Conservation (phyloP, 202 grass and related monocot genomes). For the Digitaria exilis region DNA sequence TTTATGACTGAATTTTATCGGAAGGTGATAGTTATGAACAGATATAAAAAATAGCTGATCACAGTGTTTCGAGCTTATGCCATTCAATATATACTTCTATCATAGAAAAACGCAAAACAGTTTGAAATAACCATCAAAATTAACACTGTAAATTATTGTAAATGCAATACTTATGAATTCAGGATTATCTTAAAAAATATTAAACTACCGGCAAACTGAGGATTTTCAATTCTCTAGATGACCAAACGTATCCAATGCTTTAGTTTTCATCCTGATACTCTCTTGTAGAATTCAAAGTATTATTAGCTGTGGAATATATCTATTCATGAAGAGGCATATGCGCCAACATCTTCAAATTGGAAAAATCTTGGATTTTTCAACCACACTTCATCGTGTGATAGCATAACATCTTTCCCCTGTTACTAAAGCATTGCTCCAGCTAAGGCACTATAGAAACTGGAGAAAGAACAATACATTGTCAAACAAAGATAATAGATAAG, state of each 20-base stretch:
- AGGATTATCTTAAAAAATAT: background rate
- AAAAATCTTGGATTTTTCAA: background rate
- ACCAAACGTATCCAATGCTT: slow-evolving; percentile 8
- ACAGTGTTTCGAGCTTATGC: background rate
- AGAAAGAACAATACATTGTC: background rate
- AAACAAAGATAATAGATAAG: slow-evolving; percentile 6
- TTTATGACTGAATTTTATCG: background rate
- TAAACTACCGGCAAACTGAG: slow-evolving; percentile 5
- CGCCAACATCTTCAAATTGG: slow-evolving; percentile 9
- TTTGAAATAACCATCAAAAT: background rate
- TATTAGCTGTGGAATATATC: slow-evolving; percentile 1
- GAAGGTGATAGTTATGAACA: background rate
- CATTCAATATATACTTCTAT: slow-evolving; percentile 16
- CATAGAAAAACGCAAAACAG: background rate
- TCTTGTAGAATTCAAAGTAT: slow-evolving; percentile 21
- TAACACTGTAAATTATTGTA: background rate
- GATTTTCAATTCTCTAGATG: background rate
- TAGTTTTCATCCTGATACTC: slow-evolving; percentile 20
- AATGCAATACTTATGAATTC: background rate
- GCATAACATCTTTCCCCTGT: slow-evolving; percentile 2
- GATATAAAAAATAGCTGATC: background rate
- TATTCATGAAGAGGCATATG: slow-evolving; percentile 4
- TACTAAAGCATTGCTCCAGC: slow-evolving; percentile 21
- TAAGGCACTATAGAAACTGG: slow-evolving; percentile 17
- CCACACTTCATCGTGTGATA: background rate